phyloP scores from a whole-genome alignment of 2,329 filamentous ascomycete species.

The Tolypocladium amazonense region DNA sequence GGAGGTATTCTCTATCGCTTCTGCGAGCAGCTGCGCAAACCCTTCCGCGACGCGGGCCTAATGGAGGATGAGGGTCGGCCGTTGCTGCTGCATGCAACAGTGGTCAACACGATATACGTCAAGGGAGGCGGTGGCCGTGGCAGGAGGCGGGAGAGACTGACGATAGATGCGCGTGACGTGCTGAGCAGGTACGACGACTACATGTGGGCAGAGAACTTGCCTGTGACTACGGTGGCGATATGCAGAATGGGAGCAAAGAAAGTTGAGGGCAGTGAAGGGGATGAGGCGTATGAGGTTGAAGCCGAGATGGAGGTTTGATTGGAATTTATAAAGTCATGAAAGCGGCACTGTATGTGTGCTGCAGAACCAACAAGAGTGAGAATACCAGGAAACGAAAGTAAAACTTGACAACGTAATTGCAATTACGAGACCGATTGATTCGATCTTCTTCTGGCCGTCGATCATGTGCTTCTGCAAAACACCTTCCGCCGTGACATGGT shows the following conservation, averaged over 20 bases:
- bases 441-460: background rate
- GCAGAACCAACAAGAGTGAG: background rate
- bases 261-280: constrained; percentile 36
- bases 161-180: constrained; percentile 44
- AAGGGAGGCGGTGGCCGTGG: constrained; percentile 22
- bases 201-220: constrained; percentile 59
- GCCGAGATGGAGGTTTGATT: constrained; percentile 30
- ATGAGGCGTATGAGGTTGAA: constrained; percentile 43
- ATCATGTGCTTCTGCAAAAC: background rate
- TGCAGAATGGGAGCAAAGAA: constrained; percentile 83
- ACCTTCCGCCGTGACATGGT: too few relatives aligned
- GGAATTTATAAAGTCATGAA: too few relatives aligned
- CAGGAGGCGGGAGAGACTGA: constrained; percentile 27
- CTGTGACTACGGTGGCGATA: constrained; percentile 62
- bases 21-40: constrained; percentile 40
- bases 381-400: background rate
- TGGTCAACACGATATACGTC: constrained; percentile 78
- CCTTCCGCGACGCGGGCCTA: constrained; percentile 45
- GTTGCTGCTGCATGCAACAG: constrained; percentile 71
- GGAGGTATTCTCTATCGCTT: constrained; percentile 42
- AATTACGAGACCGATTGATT: too few relatives aligned
- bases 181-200: constrained; percentile 52
- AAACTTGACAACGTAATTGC: too few relatives aligned
- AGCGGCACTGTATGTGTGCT: background rate
- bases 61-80: constrained; percentile 47